A percentile compares a stretch with the other conserved stretches of the same genome.
Conservation (phyloP, 768 basidiomycete species). For the Tulasnella sp. region DNA sequence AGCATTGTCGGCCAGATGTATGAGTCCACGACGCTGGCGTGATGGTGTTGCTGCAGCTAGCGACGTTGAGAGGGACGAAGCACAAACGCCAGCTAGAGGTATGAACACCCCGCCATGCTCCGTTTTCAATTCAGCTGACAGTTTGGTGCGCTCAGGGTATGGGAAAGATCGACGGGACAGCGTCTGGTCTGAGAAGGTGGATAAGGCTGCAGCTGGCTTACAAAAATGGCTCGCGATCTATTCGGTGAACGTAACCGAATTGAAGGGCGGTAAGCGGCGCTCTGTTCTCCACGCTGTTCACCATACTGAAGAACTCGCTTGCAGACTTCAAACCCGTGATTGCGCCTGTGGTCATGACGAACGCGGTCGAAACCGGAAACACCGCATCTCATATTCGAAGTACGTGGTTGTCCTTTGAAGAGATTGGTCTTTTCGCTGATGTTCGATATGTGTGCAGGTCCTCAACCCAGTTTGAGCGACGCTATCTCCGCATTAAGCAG, state of each 20-base stretch:
- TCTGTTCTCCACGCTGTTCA: neutral
- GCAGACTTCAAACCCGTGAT: constrained; percentile 58
- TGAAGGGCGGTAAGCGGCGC: constrained; percentile 11
- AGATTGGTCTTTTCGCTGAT: neutral
- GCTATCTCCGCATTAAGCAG: constrained; percentile 62
- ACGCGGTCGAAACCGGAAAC: constrained; percentile 53
- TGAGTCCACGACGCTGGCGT: constrained; percentile 59
- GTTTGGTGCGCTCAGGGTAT: constrained; percentile 16
- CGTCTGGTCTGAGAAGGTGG: constrained; percentile 31
- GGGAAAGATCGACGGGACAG: constrained; percentile 22
- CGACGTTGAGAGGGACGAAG: constrained; percentile 60
- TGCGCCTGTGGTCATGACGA: constrained; percentile 59
- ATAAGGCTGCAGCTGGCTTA: constrained; percentile 31
- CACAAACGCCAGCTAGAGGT: constrained; percentile 57
- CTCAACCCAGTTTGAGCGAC: constrained; percentile 72
- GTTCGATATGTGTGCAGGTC: constrained; percentile 45
- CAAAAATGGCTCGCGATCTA: constrained; percentile 33
- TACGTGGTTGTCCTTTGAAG: neutral
- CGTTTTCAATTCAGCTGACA: constrained; percentile 21
- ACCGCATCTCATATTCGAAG: constrained; percentile 38
- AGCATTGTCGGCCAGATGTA: constrained; percentile 64
- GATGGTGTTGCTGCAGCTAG: constrained; percentile 58
- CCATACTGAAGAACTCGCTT: neutral
- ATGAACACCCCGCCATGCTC: constrained; percentile 29
- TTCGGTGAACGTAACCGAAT: constrained; percentile 32